Conservation (phyloP, 202 grass and related monocot genomes). For the Saccharum hybrid region DNA sequence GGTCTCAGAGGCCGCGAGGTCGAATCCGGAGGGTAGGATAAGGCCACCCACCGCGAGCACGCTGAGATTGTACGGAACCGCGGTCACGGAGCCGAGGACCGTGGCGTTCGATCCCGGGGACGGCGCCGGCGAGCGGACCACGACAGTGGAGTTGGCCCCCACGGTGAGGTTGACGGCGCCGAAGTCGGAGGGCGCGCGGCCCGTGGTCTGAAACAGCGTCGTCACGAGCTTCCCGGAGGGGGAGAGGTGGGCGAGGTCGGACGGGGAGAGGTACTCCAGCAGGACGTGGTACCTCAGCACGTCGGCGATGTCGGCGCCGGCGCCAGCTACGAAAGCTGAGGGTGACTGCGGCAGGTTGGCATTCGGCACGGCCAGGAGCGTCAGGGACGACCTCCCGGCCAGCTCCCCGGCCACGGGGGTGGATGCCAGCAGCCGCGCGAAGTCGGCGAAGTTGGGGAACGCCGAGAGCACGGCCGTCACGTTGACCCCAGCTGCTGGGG, state of each 20-base stretch:
- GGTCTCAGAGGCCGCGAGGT: constrained; percentile 81
- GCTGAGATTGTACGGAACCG: constrained; percentile 83
- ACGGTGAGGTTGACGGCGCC: constrained; percentile 86
- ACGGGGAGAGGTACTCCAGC: constrained; percentile 85
- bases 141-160: constrained; percentile 38
- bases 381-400: constrained; percentile 74
- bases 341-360: constrained; percentile 66
- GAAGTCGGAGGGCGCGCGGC: constrained; percentile 72
- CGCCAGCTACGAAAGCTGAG: constrained; percentile 60
- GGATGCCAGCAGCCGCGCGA: constrained; percentile 70
- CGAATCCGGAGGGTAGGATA: constrained; percentile 73
- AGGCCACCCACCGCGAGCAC: constrained; percentile 75
- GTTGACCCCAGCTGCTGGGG: constrained; percentile 49
- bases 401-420: constrained; percentile 70
- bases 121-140: constrained; percentile 66
- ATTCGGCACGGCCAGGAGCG: constrained; percentile 87
- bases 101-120: constrained; percentile 70
- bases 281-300: constrained; percentile 96
- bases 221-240: constrained; percentile 72
- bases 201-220: constrained; percentile 95
- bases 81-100: constrained; percentile 64
- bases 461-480: constrained; percentile 73
- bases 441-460: constrained; percentile 69
- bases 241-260: constrained; percentile 66
- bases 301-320: constrained; percentile 82